A percentile compares a stretch with the other conserved stretches of the same genome.
phyloP scores from a whole-genome alignment of 345 rosid genomes.

The Sisymbrium irio region DNA sequence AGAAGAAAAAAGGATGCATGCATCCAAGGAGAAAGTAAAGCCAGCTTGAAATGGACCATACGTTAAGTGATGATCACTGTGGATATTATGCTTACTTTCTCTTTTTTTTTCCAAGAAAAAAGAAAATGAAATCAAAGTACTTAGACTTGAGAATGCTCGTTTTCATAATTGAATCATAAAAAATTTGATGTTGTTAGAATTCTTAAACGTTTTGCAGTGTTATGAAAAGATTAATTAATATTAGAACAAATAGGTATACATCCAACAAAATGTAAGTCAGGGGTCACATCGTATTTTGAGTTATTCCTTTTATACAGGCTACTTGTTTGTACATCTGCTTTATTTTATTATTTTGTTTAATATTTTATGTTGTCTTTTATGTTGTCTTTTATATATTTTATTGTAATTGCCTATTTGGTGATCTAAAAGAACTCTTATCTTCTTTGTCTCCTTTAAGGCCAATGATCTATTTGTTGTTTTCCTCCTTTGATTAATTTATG shows the following conservation, averaged over 20 bases:
- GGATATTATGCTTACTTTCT: slow-evolving; percentile 9
- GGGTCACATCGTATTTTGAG: background rate
- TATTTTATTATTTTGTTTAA: background rate
- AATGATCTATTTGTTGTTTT: slow-evolving; percentile 23
- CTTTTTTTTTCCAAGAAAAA: background rate
- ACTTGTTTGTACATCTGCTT: slow-evolving; percentile 1
- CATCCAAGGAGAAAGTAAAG: background rate
- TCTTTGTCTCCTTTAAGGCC: slow-evolving; percentile 19
- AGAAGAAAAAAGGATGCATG: background rate
- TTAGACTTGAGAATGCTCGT: background rate
- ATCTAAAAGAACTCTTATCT: slow-evolving; percentile 20
- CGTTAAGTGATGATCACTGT: background rate
- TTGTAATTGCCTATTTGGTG: slow-evolving; percentile 10
- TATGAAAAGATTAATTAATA: background rate
- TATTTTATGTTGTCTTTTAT: background rate
- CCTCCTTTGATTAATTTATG: background rate
- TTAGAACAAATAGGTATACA: background rate
- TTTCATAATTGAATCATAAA: background rate
- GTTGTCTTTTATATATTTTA: background rate
- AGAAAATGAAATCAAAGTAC: background rate
- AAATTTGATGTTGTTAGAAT: background rate
- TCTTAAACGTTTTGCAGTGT: background rate
- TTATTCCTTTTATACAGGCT: background rate
- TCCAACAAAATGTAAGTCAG: background rate
- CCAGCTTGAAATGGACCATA: slow-evolving; percentile 24